phyloP scores from a whole-genome alignment of 2,329 filamentous ascomycete species.

The Phialophora expanda region DNA sequence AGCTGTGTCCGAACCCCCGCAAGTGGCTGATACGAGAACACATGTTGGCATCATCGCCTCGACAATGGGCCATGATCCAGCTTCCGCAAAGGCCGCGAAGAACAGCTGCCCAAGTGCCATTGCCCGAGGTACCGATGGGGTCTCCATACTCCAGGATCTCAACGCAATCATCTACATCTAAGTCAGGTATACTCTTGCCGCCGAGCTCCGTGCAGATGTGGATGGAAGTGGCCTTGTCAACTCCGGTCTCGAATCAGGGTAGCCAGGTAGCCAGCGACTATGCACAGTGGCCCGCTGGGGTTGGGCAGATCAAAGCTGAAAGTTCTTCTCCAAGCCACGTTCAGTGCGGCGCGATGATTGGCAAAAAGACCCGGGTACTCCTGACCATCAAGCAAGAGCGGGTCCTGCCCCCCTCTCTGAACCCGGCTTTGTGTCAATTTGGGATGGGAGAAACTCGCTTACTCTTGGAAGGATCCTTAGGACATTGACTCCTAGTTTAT shows the following conservation, averaged over 20 bases:
- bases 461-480: slow-evolving; percentile 30
- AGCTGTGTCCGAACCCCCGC: slow-evolving; percentile 16
- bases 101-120: slow-evolving; percentile 10
- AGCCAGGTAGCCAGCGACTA: slow-evolving; percentile 22
- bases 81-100: slow-evolving; percentile 25
- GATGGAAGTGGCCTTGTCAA: slow-evolving; percentile 28
- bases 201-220: slow-evolving; percentile 3
- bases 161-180: slow-evolving; percentile 32
- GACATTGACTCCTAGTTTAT: slow-evolving; percentile 22
- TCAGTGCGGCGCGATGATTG: slow-evolving; percentile 28
- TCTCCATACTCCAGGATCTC: slow-evolving; percentile 20
- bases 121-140: slow-evolving; percentile 3
- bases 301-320: slow-evolving; percentile 28
- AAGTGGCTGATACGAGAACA: slow-evolving; percentile 30
- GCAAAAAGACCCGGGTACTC: slow-evolving; percentile 30
- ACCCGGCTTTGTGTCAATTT: slow-evolving; percentile 6
- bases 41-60: slow-evolving; percentile 24
- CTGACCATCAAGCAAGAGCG: slow-evolving; percentile 17
- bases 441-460: slow-evolving; percentile 20
- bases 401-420: slow-evolving; percentile 10
- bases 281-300: slow-evolving; percentile 12
- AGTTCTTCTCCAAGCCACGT: slow-evolving; percentile 31
- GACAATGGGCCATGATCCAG: slow-evolving; percentile 19
- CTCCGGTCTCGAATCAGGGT: slow-evolving; percentile 28
- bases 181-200: slow-evolving; percentile 23